Evolutionary conservation across 129 eudicot species (phyloP), one percentile per base, ranked within the genome.

Genomic region (Flaveria linearis): DNA sequence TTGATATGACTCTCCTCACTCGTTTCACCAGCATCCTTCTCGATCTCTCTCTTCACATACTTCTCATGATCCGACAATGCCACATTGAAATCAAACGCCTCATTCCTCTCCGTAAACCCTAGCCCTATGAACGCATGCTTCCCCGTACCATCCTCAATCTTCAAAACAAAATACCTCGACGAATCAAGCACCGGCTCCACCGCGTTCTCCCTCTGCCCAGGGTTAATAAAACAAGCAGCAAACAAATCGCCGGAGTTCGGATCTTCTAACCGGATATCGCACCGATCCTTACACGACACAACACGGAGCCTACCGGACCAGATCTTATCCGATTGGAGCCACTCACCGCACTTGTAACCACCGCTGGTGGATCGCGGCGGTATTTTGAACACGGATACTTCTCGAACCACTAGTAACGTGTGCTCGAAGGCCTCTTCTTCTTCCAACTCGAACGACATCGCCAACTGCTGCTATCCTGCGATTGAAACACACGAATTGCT

Each of bases 341-440:
- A 94, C 85, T 94, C 99, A 41, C 99, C 99, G 86, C 99, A 94
- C 74, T 94, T 94, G 89, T 91, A 94, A 42, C 99, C 99, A 77
- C 97, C 97, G 77, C 83, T 70, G 47, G 96, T 89, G 76, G 97
- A 82, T 5, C 99, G 96, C 18, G 99, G 99, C 0, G 99, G 99
- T 74, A 94, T 94, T 80, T 94, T 94, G 90, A 57, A 94, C 1
- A 94, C 96, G 39, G 92, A 68, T 7, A 91, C 99, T 80, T 94
- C 99, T 18, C 99, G 99, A 26, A 94, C 92, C 0, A 94, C 99
- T 11, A 94, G 89, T 76, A 94, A 84, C 10, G 99, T 94, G 90
- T 94, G 99, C 87, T 87, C 93, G 87, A 94, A 91, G 1, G 97
- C 80, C 10, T 91, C 97, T 39, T 91, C 91, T 52, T 91, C 91